Conservation (phyloP, 345 rosid genomes). For the Camelina laxa region DNA sequence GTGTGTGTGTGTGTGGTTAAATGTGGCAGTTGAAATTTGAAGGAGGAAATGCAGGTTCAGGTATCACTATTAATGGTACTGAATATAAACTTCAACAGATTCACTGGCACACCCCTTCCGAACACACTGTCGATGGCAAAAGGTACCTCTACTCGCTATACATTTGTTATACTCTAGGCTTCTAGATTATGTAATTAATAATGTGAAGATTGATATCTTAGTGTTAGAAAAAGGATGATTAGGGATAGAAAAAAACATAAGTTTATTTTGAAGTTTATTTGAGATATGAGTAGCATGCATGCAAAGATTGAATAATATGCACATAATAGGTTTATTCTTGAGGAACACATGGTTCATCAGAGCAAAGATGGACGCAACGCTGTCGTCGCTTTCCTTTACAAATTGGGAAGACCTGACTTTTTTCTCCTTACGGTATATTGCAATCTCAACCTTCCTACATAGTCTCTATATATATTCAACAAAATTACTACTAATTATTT, state of each 20-base stretch:
- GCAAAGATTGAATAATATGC: neutral
- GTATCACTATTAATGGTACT: slow-evolving; percentile 53
- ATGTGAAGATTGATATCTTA: neutral
- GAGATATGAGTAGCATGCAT: neutral
- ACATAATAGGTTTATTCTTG: slow-evolving; percentile 50
- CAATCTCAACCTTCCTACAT: neutral
- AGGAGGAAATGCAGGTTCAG: slow-evolving; percentile 58
- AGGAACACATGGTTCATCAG: slow-evolving; percentile 76
- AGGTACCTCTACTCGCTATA: slow-evolving; percentile 48
- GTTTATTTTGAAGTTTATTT: neutral
- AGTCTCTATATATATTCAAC: neutral
- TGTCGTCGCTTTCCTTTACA: slow-evolving; percentile 61
- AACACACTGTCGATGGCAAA: slow-evolving; percentile 70
- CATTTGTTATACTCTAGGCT: no score
- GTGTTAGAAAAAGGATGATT: neutral
- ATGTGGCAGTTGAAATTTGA: slow-evolving; percentile 50
- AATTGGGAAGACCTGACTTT: slow-evolving; percentile 54
- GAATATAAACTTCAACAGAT: slow-evolving; percentile 60
- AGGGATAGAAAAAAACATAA: neutral
- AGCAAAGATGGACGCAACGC: slow-evolving; percentile 52
- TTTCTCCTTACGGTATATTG: slow-evolving; percentile 61
- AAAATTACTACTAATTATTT: neutral
- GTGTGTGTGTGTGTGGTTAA: no score
- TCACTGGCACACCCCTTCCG: slow-evolving; percentile 92
- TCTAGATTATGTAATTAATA: neutral